Conservation (phyloP, 148 eudicot genomes). For the Rhododendron vialii region DNA sequence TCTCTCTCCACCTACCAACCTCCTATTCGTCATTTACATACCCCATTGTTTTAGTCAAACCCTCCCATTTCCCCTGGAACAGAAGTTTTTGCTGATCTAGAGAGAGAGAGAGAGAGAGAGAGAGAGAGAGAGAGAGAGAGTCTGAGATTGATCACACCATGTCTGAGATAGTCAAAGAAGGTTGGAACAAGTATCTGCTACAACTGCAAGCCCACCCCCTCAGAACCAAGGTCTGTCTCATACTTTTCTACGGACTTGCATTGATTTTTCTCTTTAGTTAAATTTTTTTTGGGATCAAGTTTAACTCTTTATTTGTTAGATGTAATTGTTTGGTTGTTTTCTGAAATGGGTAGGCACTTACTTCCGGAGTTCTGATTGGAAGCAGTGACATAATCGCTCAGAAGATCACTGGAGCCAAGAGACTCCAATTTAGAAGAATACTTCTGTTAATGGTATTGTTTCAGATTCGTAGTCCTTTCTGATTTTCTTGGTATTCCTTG, state of each 20-base stretch:
- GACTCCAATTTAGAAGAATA: conserved; percentile 39
- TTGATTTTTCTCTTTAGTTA: background rate
- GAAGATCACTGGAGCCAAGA: conserved; percentile 56
- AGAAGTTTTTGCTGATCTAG: background rate
- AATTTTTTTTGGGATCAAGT: background rate
- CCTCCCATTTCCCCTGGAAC: background rate
- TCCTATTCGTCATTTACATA: too few relatives aligned
- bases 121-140: background rate
- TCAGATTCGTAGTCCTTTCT: background rate
- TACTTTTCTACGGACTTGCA: background rate
- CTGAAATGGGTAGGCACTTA: conserved; percentile 39
- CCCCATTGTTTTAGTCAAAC: background rate
- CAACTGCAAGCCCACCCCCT: conserved; percentile 52
- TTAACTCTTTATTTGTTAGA: background rate
- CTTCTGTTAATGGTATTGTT: conserved; percentile 49
- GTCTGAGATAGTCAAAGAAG: conserved; percentile 46
- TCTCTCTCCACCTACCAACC: background rate
- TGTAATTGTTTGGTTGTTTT: conserved; percentile 9
- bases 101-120: background rate
- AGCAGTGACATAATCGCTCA: conserved; percentile 56
- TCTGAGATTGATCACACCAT: conserved; percentile 19
- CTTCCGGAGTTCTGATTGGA: conserved; percentile 52
- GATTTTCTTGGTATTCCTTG: background rate
- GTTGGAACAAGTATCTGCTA: conserved; percentile 48
- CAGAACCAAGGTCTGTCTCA: conserved; percentile 46